phyloP scores from a whole-genome alignment of 176 grass and related monocot species.

The Tuctoria greenei region DNA sequence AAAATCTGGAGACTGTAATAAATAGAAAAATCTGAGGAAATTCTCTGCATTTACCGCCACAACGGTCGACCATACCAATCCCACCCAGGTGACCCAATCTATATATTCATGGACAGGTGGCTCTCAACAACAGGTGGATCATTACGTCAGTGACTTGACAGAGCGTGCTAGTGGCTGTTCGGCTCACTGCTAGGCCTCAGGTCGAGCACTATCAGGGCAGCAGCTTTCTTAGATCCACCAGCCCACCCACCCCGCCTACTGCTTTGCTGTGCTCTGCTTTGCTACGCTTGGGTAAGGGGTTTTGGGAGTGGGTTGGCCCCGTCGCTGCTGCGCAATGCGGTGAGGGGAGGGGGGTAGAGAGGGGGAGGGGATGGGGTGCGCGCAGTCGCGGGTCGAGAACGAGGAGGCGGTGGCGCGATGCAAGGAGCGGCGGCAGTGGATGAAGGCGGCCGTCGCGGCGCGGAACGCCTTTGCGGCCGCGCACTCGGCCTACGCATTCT shows the following conservation, averaged over 20 bases:
- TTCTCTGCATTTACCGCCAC: constrained; percentile 31
- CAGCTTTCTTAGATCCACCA: constrained; percentile 40
- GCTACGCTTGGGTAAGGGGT: background rate
- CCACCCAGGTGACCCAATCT: background rate
- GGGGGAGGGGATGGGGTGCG: constrained; percentile 67
- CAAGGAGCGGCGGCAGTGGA: constrained; percentile 78
- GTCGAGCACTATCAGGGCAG: constrained; percentile 24
- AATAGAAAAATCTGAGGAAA: background rate
- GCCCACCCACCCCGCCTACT: background rate
- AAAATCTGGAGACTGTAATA: too few species aligned
- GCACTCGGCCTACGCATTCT: constrained; percentile 73
- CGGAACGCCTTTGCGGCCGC: constrained; percentile 87
- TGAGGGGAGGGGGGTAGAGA: constrained; percentile 33
- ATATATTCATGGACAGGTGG: background rate
- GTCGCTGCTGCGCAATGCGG: constrained; percentile 33
- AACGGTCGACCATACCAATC: too few species aligned
- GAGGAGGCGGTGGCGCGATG: constrained; percentile 86
- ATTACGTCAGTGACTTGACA: background rate
- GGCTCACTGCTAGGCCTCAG: constrained; percentile 31
- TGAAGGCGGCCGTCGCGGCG: constrained; percentile 69
- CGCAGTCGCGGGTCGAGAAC: constrained; percentile 92
- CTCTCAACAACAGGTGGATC: accelerated
- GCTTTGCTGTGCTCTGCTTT: background rate
- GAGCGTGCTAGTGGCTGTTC: too few species aligned
- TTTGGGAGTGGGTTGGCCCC: background rate